Evolutionary conservation across 345 rosid genomes (phyloP).

Genomic region (Aquilaria malaccensis): DNA sequence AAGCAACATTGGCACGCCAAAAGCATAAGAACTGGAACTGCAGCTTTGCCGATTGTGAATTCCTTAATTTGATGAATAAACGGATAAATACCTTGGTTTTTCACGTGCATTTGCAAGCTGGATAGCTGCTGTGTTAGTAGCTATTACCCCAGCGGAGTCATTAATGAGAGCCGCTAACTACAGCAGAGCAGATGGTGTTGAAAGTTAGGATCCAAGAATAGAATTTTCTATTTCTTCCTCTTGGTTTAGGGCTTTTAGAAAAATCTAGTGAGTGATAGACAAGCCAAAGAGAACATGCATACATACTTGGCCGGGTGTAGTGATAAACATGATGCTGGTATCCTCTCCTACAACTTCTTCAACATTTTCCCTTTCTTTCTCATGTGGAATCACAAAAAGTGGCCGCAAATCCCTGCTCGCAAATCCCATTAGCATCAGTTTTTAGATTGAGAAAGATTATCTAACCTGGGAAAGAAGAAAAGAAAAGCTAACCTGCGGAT

Average conservation of each 20-base stretch:
- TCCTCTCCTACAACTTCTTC: slow-evolving; percentile 76
- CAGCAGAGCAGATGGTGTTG: slow-evolving; percentile 13
- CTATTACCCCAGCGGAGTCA: slow-evolving; percentile 83
- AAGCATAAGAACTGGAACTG: slow-evolving; percentile 4
- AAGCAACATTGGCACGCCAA: not conserved
- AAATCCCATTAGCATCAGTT: not conserved
- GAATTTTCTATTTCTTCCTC: not conserved
- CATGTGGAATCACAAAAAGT: slow-evolving; percentile 83
- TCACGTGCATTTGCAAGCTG: slow-evolving; percentile 79
- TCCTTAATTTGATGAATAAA: not conserved
- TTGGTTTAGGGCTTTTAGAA: not conserved
- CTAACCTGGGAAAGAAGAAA: not conserved
- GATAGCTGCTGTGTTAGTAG: slow-evolving; percentile 88
- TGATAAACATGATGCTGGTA: slow-evolving; percentile 64
- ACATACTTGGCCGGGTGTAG: slow-evolving; percentile 85
- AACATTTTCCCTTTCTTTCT: slow-evolving; percentile 82
- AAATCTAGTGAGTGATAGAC: slow-evolving; percentile 7
- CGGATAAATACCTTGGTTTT: slow-evolving; percentile 51
- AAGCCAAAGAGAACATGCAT: not conserved
- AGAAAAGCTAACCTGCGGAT: slow-evolving; percentile 37
- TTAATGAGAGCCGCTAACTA: slow-evolving; percentile 88
- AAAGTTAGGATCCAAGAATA: slow-evolving; percentile 8
- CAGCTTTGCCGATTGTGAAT: not conserved
- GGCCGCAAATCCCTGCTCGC: slow-evolving; percentile 65
- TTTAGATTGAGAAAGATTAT: not conserved